Base-by-base conservation (phyloP, 2,329 filamentous ascomycete species). In the Plectosphaerella cucumerina region DNA sequence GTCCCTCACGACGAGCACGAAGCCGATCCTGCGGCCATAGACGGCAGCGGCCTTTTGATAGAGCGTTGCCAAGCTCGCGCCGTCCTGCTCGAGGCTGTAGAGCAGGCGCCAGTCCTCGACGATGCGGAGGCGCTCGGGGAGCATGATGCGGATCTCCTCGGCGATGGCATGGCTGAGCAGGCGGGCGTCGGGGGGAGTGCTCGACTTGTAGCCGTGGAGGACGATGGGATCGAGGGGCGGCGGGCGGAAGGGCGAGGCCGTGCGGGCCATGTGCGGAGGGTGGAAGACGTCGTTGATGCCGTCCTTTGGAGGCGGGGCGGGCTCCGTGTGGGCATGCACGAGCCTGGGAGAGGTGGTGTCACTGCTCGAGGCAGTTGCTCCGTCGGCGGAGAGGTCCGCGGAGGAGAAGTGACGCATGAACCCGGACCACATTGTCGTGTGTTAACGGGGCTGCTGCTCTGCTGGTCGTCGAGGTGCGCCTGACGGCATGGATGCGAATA, bases 31-130 rank as follows among this genome's bases (percentile, higher is more conserved):
- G 54, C 82, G 75, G 12, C 84, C 79, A 44, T 81, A 73, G 62
- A 85, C 87, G 15, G 78, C 73, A 44, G 86, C 83, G 62, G 86
- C 90, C 58, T 87, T 85, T 59, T 90, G 81, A 65, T 97, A 99
- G 26, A 99, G 72, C 0, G 94, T 97, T 10, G 81, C 80, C 34
- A 99, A 71, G 56, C 90, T 94, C 48, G 92, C 90, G 12, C 94
- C 94, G 67, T 99, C 86, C 69, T 95, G 88, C 62, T 96, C 92
- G 34, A 99, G 76, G 58, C 90, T 95, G 71, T 97, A 99, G 35
- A 87, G 80, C 47, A 97, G 73, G 49, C 78, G 80, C 94, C 94
- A 99, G 54, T 87, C 83, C 59, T 97, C 92, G 53, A 87, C 82
- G 43, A 99, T 84, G 68, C 96, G 90, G 53, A 97, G 72, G 46